Conservation (phyloP, 2,329 filamentous ascomycete genomes). For the Fusarium sambucinum region DNA sequence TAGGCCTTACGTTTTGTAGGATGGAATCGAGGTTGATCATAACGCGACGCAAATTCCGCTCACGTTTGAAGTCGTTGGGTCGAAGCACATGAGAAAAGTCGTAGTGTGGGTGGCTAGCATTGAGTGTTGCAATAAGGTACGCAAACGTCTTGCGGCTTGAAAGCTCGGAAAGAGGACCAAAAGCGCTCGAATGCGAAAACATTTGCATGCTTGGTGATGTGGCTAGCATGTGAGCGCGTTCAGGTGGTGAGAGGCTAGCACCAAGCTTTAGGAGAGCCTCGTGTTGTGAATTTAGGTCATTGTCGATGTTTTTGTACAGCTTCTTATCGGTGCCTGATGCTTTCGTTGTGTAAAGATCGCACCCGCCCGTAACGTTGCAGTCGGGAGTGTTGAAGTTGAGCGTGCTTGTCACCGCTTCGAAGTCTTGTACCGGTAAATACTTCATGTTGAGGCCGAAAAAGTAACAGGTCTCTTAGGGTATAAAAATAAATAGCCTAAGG, state of each 20-base stretch:
- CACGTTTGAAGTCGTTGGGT: slow-evolving; percentile 88
- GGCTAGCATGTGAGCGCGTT: slow-evolving; percentile 75
- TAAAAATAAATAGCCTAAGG: background rate
- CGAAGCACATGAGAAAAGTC: slow-evolving; percentile 95
- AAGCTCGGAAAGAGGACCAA: slow-evolving; percentile 88
- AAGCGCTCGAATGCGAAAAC: slow-evolving; percentile 87
- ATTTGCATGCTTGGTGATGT: slow-evolving; percentile 70
- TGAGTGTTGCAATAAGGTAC: slow-evolving; percentile 95
- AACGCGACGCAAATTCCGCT: slow-evolving; percentile 81
- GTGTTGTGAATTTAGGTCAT: slow-evolving; percentile 90
- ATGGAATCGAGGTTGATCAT: slow-evolving; percentile 91
- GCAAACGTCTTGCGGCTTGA: slow-evolving; percentile 93
- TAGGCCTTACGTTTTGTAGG: slow-evolving; percentile 85
- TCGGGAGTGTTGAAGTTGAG: slow-evolving; percentile 97
- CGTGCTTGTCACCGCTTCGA: slow-evolving; percentile 90
- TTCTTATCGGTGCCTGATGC: slow-evolving; percentile 96
- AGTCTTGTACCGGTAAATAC: slow-evolving; percentile 92
- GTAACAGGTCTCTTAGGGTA: background rate
- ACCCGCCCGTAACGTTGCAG: slow-evolving; percentile 90
- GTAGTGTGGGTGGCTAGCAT: slow-evolving; percentile 91
- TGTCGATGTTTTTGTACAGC: slow-evolving; percentile 94
- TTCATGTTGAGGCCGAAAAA: slow-evolving; percentile 53
- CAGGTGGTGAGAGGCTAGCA: slow-evolving; percentile 86
- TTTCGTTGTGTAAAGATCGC: slow-evolving; percentile 98
- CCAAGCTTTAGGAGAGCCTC: slow-evolving; percentile 88